These are phyloP conservation scores for Yarrowia porcina DNA, from an alignment of 805 yeast genomes.

Conservation along the genomic window DNA sequence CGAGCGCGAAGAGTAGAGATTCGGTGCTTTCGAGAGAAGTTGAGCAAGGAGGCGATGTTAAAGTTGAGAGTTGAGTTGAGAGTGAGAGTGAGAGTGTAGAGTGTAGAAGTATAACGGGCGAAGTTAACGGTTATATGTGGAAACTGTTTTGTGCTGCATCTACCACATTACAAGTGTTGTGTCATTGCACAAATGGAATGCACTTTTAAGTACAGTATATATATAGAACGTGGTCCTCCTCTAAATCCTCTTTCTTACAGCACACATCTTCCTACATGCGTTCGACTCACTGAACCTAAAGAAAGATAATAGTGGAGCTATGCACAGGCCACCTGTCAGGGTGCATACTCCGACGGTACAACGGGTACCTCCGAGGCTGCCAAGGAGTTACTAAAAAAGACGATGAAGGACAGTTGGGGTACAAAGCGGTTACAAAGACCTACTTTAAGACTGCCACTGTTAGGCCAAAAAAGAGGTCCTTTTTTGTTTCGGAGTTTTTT, in stretches of 20 bases:
- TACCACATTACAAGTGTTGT: no score
- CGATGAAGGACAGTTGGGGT: no score
- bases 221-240: background rate
- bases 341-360: conserved; percentile 5
- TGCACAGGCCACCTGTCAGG: conserved; percentile 14
- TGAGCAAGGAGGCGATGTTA: conserved; percentile 15
- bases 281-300: no score
- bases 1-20: background rate
- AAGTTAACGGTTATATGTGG: no score
- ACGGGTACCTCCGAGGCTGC: background rate
- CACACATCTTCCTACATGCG: no score
- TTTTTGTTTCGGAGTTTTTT: no score
- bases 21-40: background rate
- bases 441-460: no score
- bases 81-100: background rate
- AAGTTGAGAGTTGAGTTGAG: background rate
- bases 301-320: conserved; percentile 17
- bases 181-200: no score
- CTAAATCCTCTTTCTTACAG: background rate
- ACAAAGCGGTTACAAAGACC: no score
- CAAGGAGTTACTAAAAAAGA: no score
- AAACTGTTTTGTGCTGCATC: no score
- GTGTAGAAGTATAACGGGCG: background rate
- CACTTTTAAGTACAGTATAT: background rate
- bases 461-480: no score